Conservation (phyloP, 1,139 yeast genomes). For the Candida smagusa region DNA sequence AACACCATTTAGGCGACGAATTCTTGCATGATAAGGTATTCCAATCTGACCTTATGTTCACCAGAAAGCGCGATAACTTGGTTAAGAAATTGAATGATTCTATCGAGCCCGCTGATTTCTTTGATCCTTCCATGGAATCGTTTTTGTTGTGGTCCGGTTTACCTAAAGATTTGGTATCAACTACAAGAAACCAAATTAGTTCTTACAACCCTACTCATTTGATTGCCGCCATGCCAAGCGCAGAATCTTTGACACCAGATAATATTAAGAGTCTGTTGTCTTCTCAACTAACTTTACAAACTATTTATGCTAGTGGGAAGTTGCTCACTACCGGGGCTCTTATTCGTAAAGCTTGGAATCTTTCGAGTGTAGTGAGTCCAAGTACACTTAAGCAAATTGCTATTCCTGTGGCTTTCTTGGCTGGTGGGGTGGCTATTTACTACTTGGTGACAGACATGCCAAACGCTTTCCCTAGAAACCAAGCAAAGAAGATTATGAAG, state of each 20-base stretch:
- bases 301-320: conserved; percentile 45
- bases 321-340: conserved; percentile 43
- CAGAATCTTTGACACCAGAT: conserved; percentile 21
- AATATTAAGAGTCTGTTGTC: conserved; percentile 34
- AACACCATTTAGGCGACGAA: conserved; percentile 53
- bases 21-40: conserved; percentile 64
- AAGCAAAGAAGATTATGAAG: conserved; percentile 65
- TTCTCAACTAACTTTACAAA: conserved; percentile 39
- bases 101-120: conserved; percentile 64
- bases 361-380: conserved; percentile 28
- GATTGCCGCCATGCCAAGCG: conserved; percentile 29
- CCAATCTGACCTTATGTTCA: conserved; percentile 79
- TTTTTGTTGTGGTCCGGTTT: conserved; percentile 45
- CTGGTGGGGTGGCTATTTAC: conserved; percentile 57
- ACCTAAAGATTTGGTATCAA: conserved; percentile 30
- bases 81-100: conserved; percentile 58
- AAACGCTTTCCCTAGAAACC: conserved; percentile 80
- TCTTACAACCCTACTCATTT: conserved; percentile 35
- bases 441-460: conserved; percentile 81
- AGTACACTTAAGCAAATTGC: conserved; percentile 32
- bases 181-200: conserved; percentile 28
- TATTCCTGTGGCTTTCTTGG: conserved; percentile 48
- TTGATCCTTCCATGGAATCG: conserved; percentile 71
- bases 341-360: conserved; percentile 28
- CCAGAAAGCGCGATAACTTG: conserved; percentile 63